Evolutionary conservation across 805 yeast species (phyloP).

Genomic region (Candida railenensis): DNA sequence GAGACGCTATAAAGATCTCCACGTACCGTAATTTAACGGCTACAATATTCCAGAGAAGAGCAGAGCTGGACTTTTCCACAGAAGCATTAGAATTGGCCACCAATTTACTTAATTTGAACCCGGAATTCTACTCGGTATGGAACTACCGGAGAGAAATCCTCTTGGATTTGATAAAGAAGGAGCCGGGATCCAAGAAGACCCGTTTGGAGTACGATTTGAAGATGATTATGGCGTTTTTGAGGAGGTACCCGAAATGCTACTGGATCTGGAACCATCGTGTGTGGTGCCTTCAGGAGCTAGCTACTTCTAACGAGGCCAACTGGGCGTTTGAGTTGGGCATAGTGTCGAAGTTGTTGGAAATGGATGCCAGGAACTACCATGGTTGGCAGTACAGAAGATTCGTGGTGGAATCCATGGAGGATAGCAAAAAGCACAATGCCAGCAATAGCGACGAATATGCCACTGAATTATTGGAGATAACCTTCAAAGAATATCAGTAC

Average conservation of each 20-base stretch:
- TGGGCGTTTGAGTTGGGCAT: constrained; percentile 74
- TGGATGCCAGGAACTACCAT: constrained; percentile 85
- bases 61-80: constrained; percentile 14
- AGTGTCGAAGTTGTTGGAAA: constrained; percentile 62
- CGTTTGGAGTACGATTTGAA: constrained; percentile 55
- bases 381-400: constrained; percentile 94
- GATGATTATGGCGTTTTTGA: constrained; percentile 58
- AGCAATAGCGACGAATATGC: constrained; percentile 4
- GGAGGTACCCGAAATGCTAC: constrained; percentile 79
- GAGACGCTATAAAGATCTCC: constrained; percentile 62
- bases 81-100: constrained; percentile 55
- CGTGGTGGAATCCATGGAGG: constrained; percentile 48
- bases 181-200: constrained; percentile 6
- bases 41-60: constrained; percentile 36
- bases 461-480: constrained; percentile 20
- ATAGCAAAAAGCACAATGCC: not conserved
- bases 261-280: constrained; percentile 96
- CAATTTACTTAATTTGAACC: constrained; percentile 60
- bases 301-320: constrained; percentile 48
- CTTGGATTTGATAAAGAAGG: constrained; percentile 17
- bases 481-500: constrained; percentile 60
- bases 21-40: constrained; percentile 50
- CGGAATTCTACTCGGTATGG: constrained; percentile 90
- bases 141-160: constrained; percentile 80
- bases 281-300: constrained; percentile 62